A percentile compares a stretch with the other conserved stretches of the same genome.
Conservation (phyloP, 352 stramenopile genomes). For the Globisporangium nunn region DNA sequence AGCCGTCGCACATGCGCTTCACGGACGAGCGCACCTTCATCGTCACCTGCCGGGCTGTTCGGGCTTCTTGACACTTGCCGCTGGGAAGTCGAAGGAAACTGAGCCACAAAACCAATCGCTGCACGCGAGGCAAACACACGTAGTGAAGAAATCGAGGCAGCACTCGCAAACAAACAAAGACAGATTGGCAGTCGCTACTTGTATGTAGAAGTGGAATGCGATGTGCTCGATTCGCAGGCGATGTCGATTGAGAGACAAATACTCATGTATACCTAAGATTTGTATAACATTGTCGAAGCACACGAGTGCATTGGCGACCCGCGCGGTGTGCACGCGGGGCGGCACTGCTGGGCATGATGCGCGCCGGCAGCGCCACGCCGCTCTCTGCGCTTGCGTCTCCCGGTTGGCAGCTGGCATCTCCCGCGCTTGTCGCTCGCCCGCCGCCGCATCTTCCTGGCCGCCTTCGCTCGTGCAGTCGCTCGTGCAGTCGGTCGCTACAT, state of each 20-base stretch:
- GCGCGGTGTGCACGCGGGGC: too few relatives aligned
- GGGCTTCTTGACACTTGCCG: not conserved
- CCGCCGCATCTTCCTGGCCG: not conserved
- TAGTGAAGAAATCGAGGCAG: not conserved
- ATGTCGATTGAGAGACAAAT: too few relatives aligned
- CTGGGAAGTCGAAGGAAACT: not conserved
- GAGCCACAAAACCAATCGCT: constrained; percentile 2
- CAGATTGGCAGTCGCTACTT: not conserved
- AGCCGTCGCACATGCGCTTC: constrained; percentile 89
- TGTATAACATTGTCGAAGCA: not conserved
- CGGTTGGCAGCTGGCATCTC: too few relatives aligned
- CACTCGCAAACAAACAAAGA: not conserved
- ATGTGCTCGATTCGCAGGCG: too few relatives aligned
- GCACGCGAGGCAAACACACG: not conserved
- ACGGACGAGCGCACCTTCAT: constrained; percentile 91
- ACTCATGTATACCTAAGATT: not conserved
- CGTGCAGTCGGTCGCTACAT: not conserved
- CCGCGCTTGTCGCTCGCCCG: too few relatives aligned
- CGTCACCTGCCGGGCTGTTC: constrained; percentile 15
- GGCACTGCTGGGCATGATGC: too few relatives aligned
- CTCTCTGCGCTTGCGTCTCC: too few relatives aligned
- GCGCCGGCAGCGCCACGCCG: too few relatives aligned
- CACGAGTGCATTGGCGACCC: too few relatives aligned
- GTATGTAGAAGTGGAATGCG: not conserved
- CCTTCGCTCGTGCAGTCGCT: not conserved